Evolutionary conservation across 768 basidiomycete genomes (phyloP).

Genomic region (Pholiota molesta): DNA sequence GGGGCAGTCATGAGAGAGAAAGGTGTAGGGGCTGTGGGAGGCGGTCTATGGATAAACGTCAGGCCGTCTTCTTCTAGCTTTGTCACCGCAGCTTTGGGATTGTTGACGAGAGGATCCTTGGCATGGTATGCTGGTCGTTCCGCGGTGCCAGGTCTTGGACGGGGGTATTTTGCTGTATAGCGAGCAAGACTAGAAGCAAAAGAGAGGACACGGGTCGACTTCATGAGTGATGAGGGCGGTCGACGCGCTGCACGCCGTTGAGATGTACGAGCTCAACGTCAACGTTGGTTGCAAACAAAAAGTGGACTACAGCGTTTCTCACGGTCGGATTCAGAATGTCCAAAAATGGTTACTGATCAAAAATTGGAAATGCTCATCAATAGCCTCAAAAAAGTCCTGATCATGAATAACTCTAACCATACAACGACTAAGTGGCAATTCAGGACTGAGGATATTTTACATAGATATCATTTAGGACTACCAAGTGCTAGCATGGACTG

Average conservation of each 20-base stretch:
- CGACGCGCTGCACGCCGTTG: slow-evolving; percentile 6
- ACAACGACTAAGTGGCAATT: not conserved
- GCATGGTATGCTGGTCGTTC: slow-evolving; percentile 60
- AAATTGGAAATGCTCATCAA: not conserved
- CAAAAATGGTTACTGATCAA: not conserved
- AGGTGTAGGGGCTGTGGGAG: slow-evolving; percentile 75
- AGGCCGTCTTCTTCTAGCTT: slow-evolving; percentile 54
- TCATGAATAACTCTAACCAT: too few species aligned
- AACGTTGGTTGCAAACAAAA: slow-evolving; percentile 14
- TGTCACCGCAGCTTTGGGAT: slow-evolving; percentile 53
- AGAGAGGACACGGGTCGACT: slow-evolving; percentile 21
- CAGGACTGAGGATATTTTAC: too few species aligned
- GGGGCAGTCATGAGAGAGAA: slow-evolving; percentile 71
- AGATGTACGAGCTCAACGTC: slow-evolving; percentile 1
- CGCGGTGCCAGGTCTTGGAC: slow-evolving; percentile 53
- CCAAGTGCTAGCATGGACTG: too few species aligned
- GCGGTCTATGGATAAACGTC: slow-evolving; percentile 86
- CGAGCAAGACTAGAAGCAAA: slow-evolving; percentile 19
- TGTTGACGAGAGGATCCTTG: slow-evolving; percentile 59
- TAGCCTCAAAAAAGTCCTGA: too few species aligned
- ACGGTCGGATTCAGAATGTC: slow-evolving; percentile 10
- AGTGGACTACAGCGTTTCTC: slow-evolving; percentile 13
- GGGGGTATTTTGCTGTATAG: slow-evolving; percentile 50
- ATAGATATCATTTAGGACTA: too few species aligned
- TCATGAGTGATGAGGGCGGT: slow-evolving; percentile 15